A percentile compares a stretch with the other conserved stretches of the same genome.
phyloP scores from a whole-genome alignment of 306 rosid genomes.

The Neltuma alba region DNA sequence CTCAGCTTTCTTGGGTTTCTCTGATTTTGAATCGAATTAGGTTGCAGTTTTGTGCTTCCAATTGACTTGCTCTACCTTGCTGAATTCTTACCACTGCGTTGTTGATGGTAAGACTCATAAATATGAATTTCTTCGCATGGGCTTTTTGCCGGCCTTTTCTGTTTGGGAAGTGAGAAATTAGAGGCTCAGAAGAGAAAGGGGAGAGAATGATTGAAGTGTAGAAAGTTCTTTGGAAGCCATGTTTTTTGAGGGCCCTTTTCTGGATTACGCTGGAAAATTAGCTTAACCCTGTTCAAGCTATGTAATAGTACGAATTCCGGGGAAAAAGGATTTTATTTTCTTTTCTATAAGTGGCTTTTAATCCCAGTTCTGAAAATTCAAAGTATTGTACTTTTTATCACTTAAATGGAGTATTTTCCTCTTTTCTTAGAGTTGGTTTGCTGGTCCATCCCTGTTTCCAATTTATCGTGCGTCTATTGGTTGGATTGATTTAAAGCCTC shows the following conservation, averaged over 20 bases:
- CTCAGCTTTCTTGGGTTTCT: conserved; percentile 8
- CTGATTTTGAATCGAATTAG: conserved; percentile 30
- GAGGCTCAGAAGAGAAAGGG: conserved; percentile 22
- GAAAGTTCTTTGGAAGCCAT: not conserved
- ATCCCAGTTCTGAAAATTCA: conserved; percentile 2
- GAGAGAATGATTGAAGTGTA: conserved; percentile 7
- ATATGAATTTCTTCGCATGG: conserved; percentile 5
- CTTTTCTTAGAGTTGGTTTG: not conserved
- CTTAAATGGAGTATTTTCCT: conserved; percentile 26
- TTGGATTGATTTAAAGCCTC: not conserved
- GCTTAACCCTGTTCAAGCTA: conserved; percentile 16
- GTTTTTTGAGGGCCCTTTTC: conserved; percentile 9
- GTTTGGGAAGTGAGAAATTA: conserved; percentile 21
- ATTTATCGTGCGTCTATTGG: not conserved
- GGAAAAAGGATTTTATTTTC: not conserved
- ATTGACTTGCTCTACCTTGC: conserved; percentile 35
- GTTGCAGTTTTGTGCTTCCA: conserved; percentile 25
- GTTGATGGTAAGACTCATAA: conserved; percentile 42
- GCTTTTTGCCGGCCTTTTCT: not conserved
- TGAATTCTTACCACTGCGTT: conserved; percentile 31
- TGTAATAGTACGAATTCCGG: conserved; percentile 11
- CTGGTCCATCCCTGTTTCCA: not conserved
- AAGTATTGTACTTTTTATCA: not conserved
- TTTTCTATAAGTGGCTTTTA: not conserved
- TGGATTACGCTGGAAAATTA: conserved; percentile 18